phyloP scores from a whole-genome alignment of 2,329 filamentous ascomycete genomes.

The Chrysoporthe austroafricana region DNA sequence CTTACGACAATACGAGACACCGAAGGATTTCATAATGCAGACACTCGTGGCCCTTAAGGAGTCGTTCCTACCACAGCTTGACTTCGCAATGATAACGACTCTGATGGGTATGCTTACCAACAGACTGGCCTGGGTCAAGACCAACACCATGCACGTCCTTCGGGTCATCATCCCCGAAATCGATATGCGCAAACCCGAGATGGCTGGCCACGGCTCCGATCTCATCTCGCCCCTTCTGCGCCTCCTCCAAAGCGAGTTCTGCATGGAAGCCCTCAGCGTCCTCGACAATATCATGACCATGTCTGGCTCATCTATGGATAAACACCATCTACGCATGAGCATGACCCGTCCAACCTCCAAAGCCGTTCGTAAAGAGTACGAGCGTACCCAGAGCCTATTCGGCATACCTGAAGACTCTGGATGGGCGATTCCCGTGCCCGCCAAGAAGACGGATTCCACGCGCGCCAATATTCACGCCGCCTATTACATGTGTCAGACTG shows the following conservation, averaged over 20 bases:
- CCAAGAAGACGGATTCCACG: slow-evolving; percentile 84
- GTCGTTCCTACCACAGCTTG: slow-evolving; percentile 79
- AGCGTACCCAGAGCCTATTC: slow-evolving; percentile 90
- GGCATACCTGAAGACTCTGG: slow-evolving; percentile 95
- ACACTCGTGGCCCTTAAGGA: slow-evolving; percentile 75
- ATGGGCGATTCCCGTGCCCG: slow-evolving; percentile 94
- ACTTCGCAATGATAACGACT: slow-evolving; percentile 86
- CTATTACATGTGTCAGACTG: slow-evolving; percentile 87
- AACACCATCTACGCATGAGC: slow-evolving; percentile 95
- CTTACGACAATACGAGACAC: slow-evolving; percentile 65
- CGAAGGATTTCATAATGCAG: slow-evolving; percentile 76
- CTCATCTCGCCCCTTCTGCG: slow-evolving; percentile 90
- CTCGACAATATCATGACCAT: slow-evolving; percentile 95
- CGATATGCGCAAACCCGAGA: slow-evolving; percentile 89
- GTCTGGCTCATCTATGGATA: slow-evolving; percentile 88
- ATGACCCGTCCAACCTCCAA: slow-evolving; percentile 90
- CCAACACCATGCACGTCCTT: slow-evolving; percentile 90
- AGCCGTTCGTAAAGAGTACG: slow-evolving; percentile 89
- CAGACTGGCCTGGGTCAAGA: slow-evolving; percentile 83
- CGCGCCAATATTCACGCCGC: slow-evolving; percentile 92
- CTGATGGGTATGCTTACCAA: slow-evolving; percentile 92
- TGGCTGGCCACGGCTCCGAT: slow-evolving; percentile 89
- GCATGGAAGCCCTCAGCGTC: slow-evolving; percentile 87
- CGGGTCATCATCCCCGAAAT: slow-evolving; percentile 84
- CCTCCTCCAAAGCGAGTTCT: slow-evolving; percentile 89